Base-by-base conservation (phyloP, 2,329 filamentous ascomycete species). In the Stachybotrys chartarum region DNA sequence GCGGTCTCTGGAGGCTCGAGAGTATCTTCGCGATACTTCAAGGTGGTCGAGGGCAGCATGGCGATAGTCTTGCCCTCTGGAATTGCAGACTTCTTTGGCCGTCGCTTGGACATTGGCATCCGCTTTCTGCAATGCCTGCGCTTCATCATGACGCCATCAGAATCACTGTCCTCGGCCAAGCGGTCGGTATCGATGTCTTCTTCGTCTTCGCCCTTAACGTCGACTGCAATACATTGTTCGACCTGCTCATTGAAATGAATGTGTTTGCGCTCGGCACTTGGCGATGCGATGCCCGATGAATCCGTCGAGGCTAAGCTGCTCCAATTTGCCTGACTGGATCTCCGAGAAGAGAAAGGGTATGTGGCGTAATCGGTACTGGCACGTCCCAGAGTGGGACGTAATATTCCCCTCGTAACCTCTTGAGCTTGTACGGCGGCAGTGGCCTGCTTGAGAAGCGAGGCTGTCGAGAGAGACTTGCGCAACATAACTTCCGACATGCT, bases 211-310 rank as follows among this genome's bases (percentile, higher is more conserved):
- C 89, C 85, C 73, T 95, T 95, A 63, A 85, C 81, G 39, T 97
- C 92, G 35, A 99, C 84, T 7, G 94, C 94, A 60, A 97, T 97
- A 69, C 92, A 97, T 69, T 97, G 93, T 68, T 92, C 87, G 3
- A 99, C 94, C 72, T 93, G 89, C 67, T 97, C 90, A 67, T 97
- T 94, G 71, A 99, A 99, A 66, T 96, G 90, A 61, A 99, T 97
- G 68, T 96, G 93, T 58, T 86, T 91, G 65, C 85, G 82, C 64
- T 88, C 86, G 7, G 82, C 71, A 75, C 83, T 73, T 56, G 91
- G 72, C 67, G 86, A 78, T 71, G 77, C 63, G 14, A 83, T 61
- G n/a, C 87, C 88, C 0, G 91, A 96, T 0, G 88, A 88, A 7
- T 83, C 79, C 11, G 79, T 78, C 1, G 87, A 90, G 6, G 84